These are phyloP conservation scores for Kernera saxatilis DNA, from an alignment of 345 rosid species.

Conservation along the genomic window DNA sequence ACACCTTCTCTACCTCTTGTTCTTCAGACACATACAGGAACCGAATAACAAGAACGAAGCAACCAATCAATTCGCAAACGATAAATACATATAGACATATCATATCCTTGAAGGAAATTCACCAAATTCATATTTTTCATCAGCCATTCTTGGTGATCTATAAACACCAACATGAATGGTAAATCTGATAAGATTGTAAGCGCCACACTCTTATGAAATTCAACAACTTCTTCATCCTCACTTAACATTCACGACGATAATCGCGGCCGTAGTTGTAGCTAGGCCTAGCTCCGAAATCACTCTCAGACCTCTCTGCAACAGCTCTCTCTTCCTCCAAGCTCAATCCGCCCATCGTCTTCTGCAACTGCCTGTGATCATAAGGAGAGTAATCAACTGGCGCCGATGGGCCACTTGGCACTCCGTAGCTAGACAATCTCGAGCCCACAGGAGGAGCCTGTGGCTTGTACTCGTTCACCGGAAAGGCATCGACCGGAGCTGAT, in stretches of 20 bases:
- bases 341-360: slow-evolving; percentile 35
- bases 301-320: slow-evolving; percentile 33
- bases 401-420: slow-evolving; percentile 41
- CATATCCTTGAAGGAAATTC: neutral
- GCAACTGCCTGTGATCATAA: slow-evolving; percentile 37
- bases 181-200: slow-evolving; percentile 5
- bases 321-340: slow-evolving; percentile 43
- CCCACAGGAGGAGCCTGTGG: slow-evolving; percentile 26
- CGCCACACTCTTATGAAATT: slow-evolving; percentile 3
- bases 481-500: slow-evolving; percentile 46
- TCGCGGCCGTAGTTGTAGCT: slow-evolving; percentile 32
- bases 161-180: slow-evolving; percentile 7
- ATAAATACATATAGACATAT: slow-evolving; percentile 12
- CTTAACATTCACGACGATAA: slow-evolving; percentile 39
- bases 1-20: slow-evolving; percentile 6
- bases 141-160: slow-evolving; percentile 12
- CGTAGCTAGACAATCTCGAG: slow-evolving; percentile 30
- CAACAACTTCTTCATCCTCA: slow-evolving; percentile 4
- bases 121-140: slow-evolving; percentile 11
- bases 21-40: slow-evolving; percentile 2
- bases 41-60: slow-evolving; percentile 14
- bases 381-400: slow-evolving; percentile 56
- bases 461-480: slow-evolving; percentile 38
- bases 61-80: neutral
- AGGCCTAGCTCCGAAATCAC: slow-evolving; percentile 32